phyloP scores from a whole-genome alignment of 306 rosid species.

The Elaeagnus macrophylla region DNA sequence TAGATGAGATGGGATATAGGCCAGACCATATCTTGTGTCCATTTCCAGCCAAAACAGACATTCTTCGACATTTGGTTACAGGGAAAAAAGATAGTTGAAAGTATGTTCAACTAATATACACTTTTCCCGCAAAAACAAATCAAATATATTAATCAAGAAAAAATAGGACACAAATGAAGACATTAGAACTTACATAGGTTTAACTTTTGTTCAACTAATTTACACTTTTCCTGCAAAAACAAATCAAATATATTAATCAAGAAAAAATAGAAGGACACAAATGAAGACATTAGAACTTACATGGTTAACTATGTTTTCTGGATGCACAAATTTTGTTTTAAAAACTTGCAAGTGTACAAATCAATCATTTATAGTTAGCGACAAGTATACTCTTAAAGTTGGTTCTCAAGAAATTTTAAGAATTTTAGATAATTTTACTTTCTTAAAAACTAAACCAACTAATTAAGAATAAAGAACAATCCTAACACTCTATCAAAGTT shows the following conservation, averaged over 20 bases:
- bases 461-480: too few relatives aligned
- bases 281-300: not conserved
- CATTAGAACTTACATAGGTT: not conserved
- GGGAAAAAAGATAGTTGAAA: constrained; percentile 34
- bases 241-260: constrained; percentile 3
- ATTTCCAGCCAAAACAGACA: constrained; percentile 78
- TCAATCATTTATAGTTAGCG: too few relatives aligned
- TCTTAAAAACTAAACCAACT: too few relatives aligned
- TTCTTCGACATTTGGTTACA: constrained; percentile 28
- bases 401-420: too few relatives aligned
- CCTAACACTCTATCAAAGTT: too few relatives aligned
- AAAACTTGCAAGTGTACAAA: too few relatives aligned
- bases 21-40: constrained; percentile 78
- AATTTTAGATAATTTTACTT: too few relatives aligned
- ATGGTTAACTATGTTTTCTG: constrained; percentile 1
- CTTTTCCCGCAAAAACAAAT: constrained; percentile 50
- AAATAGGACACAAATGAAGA: too few relatives aligned
- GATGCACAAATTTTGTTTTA: too few relatives aligned
- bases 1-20: constrained; percentile 62
- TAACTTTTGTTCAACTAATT: constrained; percentile 12
- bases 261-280: not conserved
- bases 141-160: not conserved
- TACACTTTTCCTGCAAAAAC: constrained; percentile 63
- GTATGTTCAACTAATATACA: constrained; percentile 32
- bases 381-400: too few relatives aligned